These are phyloP conservation scores for Ceratobasidium sp. DNA, from an alignment of 1,284 basidiomycete species.

Conservation along the genomic window DNA sequence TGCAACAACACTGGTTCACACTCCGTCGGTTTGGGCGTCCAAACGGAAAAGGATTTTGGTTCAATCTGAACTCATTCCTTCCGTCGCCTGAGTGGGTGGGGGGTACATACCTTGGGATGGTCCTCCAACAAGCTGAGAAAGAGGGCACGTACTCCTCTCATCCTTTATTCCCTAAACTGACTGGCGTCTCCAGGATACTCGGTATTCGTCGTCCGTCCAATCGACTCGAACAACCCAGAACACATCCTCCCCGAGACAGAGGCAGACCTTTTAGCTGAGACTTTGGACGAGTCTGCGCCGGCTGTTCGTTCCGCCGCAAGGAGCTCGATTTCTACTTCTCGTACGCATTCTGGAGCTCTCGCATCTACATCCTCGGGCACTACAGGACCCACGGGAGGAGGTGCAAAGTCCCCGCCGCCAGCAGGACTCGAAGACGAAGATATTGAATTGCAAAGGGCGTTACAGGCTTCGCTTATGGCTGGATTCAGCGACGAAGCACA, in stretches of 20 bases:
- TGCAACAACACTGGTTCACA: slow-evolving; percentile 90
- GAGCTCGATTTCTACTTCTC: background rate
- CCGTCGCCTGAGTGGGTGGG: slow-evolving; percentile 84
- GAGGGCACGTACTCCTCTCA: slow-evolving; percentile 67
- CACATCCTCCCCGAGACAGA: slow-evolving; percentile 70
- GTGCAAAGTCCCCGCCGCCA: slow-evolving; percentile 40
- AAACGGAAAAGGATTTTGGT: slow-evolving; percentile 79
- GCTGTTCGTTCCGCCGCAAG: slow-evolving; percentile 45
- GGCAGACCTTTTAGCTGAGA: slow-evolving; percentile 74
- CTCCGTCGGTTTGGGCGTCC: slow-evolving; percentile 83
- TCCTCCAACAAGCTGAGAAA: slow-evolving; percentile 86
- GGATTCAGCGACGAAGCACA: slow-evolving; percentile 11
- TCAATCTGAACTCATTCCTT: slow-evolving; percentile 89
- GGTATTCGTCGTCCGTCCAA: slow-evolving; percentile 81
- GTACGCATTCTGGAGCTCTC: slow-evolving; percentile 5
- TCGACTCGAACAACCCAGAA: slow-evolving; percentile 61
- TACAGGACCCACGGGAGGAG: background rate
- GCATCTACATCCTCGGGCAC: background rate
- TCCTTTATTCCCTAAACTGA: background rate
- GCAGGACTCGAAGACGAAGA: slow-evolving; percentile 84
- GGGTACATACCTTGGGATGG: slow-evolving; percentile 85
- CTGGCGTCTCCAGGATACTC: slow-evolving; percentile 78
- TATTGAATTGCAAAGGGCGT: slow-evolving; percentile 84
- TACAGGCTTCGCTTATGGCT: slow-evolving; percentile 77
- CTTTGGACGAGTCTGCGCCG: slow-evolving; percentile 67